Conservation (phyloP, 2,329 filamentous ascomycete species). For the Colletotrichum sp. region DNA sequence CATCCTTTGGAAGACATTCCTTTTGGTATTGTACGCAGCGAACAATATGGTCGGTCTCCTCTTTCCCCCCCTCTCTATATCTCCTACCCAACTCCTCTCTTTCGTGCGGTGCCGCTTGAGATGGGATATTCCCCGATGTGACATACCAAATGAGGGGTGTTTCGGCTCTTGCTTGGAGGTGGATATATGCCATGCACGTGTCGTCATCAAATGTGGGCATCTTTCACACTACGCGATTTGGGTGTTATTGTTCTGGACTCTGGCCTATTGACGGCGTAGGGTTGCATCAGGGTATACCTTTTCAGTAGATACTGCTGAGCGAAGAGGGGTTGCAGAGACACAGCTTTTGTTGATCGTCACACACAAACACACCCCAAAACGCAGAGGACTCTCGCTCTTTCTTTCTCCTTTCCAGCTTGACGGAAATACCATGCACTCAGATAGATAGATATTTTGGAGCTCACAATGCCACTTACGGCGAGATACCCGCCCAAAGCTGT, state of each 20-base stretch:
- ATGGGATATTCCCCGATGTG: neutral
- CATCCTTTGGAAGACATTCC: neutral
- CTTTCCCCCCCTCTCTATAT: neutral
- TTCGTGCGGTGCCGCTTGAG: neutral
- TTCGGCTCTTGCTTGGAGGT: neutral
- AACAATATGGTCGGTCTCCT: neutral
- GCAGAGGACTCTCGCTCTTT: neutral
- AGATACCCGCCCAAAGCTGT: neutral
- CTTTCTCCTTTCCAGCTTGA: neutral
- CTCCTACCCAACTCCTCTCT: neutral
- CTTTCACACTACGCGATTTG: neutral
- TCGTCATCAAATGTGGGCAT: slow-evolving; percentile 4
- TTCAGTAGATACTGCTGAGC: slow-evolving; percentile 5
- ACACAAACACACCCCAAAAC: neutral
- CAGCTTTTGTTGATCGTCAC: neutral
- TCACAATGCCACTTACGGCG: neutral
- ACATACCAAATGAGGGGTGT: neutral
- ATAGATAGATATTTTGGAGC: slow-evolving; percentile 8
- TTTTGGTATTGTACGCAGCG: neutral
- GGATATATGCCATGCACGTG: neutral
- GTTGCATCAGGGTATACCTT: neutral
- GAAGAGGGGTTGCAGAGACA: neutral
- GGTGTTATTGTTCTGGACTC: neutral
- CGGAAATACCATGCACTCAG: slow-evolving; percentile 1
- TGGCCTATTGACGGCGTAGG: neutral